Percentiles rank a stretch among this genome's conserved stretches.
Evolutionary conservation across 495 filamentous ascomycete genomes (phyloP).

Genomic region (Ramalina intermedia): DNA sequence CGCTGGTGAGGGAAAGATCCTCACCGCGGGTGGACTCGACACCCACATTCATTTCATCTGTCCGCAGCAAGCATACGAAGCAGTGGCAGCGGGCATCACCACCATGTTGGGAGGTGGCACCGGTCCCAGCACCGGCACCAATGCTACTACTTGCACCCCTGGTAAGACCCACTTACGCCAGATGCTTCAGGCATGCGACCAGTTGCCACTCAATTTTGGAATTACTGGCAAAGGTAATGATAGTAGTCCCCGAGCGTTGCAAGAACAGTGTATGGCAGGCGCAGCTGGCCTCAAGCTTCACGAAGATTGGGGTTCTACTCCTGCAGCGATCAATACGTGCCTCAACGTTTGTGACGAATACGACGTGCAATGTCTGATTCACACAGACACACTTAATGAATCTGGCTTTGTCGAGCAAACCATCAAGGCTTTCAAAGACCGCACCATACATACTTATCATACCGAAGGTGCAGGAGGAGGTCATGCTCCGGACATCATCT

Average conservation of each 20-base stretch:
- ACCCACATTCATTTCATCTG: conserved; percentile 95
- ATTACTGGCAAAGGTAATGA: conserved; percentile 98
- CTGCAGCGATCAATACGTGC: conserved; percentile 84
- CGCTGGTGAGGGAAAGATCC: conserved; percentile 81
- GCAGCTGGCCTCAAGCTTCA: conserved; percentile 89
- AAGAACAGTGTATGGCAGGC: conserved; percentile 71
- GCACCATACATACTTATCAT: conserved; percentile 96
- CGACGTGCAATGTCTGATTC: conserved; percentile 90
- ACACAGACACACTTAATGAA: conserved; percentile 96
- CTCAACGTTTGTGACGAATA: conserved; percentile 76
- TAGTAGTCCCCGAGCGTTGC: conserved; percentile 51
- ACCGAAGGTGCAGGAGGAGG: conserved; percentile 95
- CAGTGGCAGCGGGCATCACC: conserved; percentile 77
- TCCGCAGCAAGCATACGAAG: conserved; percentile 82
- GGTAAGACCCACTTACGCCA: conserved; percentile 69
- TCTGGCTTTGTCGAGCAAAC: conserved; percentile 94
- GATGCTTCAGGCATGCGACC: conserved; percentile 86
- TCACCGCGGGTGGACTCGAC: conserved; percentile 87
- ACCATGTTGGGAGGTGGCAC: conserved; percentile 88
- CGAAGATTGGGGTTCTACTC: conserved; percentile 94
- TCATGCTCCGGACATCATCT: conserved; percentile 94
- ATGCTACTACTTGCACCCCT: conserved; percentile 91
- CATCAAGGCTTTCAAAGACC: conserved; percentile 70
- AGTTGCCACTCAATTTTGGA: conserved; percentile 78
- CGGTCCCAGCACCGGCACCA: conserved; percentile 90